Evolutionary conservation across 1,284 basidiomycete genomes (phyloP), one percentile per base, ranked within the genome.

Genomic region (Moniliophthora roreri): DNA sequence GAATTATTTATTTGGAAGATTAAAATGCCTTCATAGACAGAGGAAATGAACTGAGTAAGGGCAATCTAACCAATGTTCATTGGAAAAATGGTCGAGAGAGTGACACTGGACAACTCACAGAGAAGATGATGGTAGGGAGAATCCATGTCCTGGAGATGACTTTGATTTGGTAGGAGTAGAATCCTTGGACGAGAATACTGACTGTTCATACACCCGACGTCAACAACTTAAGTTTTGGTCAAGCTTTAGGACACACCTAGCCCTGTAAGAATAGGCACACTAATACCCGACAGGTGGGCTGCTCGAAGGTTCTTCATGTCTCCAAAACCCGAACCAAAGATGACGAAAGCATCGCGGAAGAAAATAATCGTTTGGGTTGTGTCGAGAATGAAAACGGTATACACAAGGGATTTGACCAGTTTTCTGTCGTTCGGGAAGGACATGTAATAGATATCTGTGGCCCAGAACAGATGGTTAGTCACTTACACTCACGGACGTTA

Each of bases 371-470:
- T 51, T 21, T 55, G 54, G 9, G 46, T 42, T 4, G 46, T 36
- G 32, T 55, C 54, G 15, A 55, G 28, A 20, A 55, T 9, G 21
- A 40, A 55, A 2, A 51, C 38, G 36, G 40, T 36, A 48, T 55
- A 55, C 15, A 55, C 54, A 35, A 55, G 54, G 10, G 37, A 24
- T 40, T 55, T 55, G n/a, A 55, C 32, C 11, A 40, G 23, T 15
- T 37, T 24, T 11, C 34, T 20, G 45, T 55, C 54, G 2, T 51
- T 55, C 21, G 54, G 50, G 38, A 55, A 55, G 23, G 45, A 24
- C 28, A 55, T 18, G 38, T 55, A 55, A 21, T 55, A 55, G 34
- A 48, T 40, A 20, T 55, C 54, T 55, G n/a, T 16, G 24, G 7
- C 41, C 6, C 7, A 28, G 44, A 28, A 26, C 28, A 8, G 4